Evolutionary conservation across 2,329 filamentous ascomycete genomes (phyloP).

Genomic region (Ascochyta viciae-villosae): DNA sequence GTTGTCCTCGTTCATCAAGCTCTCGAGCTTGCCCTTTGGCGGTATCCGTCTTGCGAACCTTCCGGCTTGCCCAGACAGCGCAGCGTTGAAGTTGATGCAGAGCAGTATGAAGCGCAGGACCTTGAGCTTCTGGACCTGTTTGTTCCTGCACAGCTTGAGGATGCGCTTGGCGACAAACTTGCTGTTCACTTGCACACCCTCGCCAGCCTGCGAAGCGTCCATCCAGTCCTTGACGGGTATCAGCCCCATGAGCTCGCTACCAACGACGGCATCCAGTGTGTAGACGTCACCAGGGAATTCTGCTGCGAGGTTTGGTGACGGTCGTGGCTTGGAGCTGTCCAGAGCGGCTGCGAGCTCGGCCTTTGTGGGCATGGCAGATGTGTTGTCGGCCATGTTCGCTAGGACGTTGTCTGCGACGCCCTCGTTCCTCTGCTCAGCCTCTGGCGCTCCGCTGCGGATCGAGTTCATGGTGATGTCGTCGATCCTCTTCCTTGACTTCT

Average conservation of each 20-base stretch:
- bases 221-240: constrained; percentile 79
- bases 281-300: constrained; percentile 76
- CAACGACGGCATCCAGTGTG: constrained; percentile 70
- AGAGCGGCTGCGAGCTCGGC: constrained; percentile 70
- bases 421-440: constrained; percentile 32
- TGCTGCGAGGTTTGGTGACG: constrained; percentile 71
- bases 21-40: constrained; percentile 69
- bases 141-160: constrained; percentile 62
- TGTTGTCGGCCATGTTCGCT: constrained; percentile 66
- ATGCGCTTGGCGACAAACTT: constrained; percentile 72
- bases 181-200: constrained; percentile 64
- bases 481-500: constrained; percentile 83
- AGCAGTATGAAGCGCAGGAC: constrained; percentile 57
- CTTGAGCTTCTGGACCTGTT: constrained; percentile 57
- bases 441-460: constrained; percentile 55
- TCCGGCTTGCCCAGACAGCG: constrained; percentile 43
- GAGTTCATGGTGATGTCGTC: constrained; percentile 73
- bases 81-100: constrained; percentile 57
- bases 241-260: constrained; percentile 69
- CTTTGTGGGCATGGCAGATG: constrained; percentile 70
- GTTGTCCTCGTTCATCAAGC: constrained; percentile 59
- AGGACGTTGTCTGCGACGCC: constrained; percentile 59
- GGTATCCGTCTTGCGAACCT: constrained; percentile 60
- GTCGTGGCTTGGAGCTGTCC: constrained; percentile 75
- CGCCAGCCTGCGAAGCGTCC: constrained; percentile 66